These are phyloP conservation scores for Scalesia atractyloides DNA, from an alignment of 129 eudicot species.

Conservation along the genomic window DNA sequence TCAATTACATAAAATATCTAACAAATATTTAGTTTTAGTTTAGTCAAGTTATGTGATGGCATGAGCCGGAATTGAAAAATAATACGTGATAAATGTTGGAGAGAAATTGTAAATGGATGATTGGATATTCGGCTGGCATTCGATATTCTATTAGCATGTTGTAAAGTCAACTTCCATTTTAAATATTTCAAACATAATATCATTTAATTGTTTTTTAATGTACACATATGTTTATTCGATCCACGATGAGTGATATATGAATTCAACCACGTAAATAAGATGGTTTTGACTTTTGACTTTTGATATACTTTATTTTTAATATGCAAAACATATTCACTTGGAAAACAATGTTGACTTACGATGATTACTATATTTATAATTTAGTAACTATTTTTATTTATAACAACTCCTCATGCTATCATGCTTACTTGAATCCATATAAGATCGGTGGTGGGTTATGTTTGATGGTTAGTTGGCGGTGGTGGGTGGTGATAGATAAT, in stretches of 20 bases:
- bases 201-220: not conserved
- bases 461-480: no score
- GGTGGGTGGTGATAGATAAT: no score
- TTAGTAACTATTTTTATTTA: not conserved
- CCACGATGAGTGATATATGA: not conserved
- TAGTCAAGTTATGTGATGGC: not conserved
- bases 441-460: no score
- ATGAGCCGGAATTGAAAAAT: not conserved
- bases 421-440: no score
- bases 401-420: not conserved
- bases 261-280: not conserved
- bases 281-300: constrained; percentile 13
- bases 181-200: not conserved
- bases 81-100: constrained; percentile 2
- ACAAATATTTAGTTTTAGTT: no score
- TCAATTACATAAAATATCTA: no score
- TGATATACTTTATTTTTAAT: not conserved
- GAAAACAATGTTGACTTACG: not conserved
- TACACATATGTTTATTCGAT: not conserved
- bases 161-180: constrained; percentile 12
- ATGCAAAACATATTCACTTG: not conserved
- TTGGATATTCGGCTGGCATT: constrained; percentile 1
- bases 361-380: not conserved
- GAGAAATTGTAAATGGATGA: not conserved
- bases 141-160: constrained; percentile 8